Evolutionary conservation across 2,329 filamentous ascomycete genomes (phyloP).

Genomic region (Bipolaris cookei): DNA sequence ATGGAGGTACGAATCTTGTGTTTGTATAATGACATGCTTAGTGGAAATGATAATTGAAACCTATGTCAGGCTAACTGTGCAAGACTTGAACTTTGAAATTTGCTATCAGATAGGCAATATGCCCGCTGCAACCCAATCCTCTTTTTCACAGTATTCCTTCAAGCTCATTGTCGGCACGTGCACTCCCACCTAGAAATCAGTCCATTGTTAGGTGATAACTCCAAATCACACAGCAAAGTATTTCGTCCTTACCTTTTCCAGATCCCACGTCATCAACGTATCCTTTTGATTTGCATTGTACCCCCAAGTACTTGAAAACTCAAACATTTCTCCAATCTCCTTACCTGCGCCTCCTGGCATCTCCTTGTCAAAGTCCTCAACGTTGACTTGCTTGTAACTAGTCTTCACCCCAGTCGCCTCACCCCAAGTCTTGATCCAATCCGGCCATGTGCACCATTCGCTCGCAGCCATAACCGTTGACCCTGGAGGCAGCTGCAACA

Average conservation of each 20-base stretch:
- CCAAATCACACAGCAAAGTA: background rate
- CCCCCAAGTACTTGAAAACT: background rate
- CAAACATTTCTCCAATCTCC: background rate
- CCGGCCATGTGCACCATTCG: conserved; percentile 25
- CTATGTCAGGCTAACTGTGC: no score
- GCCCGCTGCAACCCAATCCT: background rate
- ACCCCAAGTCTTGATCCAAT: conserved; percentile 33
- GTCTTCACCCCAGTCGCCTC: conserved; percentile 25
- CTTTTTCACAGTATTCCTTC: background rate
- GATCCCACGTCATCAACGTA: background rate
- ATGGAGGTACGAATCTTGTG: background rate
- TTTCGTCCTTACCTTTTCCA: background rate
- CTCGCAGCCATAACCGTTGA: conserved; percentile 35
- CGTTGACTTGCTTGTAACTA: conserved; percentile 25
- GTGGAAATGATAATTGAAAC: no score
- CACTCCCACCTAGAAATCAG: background rate
- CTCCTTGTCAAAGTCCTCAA: conserved; percentile 21
- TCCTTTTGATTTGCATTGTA: background rate
- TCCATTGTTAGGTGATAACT: background rate
- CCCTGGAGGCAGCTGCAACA: background rate
- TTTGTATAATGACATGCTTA: background rate
- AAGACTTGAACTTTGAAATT: no score
- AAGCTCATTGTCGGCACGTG: background rate
- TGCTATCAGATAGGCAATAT: background rate
- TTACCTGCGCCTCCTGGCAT: background rate